Conservation (phyloP, 805 yeast genomes). For the Jamesozyma spencerorum region DNA sequence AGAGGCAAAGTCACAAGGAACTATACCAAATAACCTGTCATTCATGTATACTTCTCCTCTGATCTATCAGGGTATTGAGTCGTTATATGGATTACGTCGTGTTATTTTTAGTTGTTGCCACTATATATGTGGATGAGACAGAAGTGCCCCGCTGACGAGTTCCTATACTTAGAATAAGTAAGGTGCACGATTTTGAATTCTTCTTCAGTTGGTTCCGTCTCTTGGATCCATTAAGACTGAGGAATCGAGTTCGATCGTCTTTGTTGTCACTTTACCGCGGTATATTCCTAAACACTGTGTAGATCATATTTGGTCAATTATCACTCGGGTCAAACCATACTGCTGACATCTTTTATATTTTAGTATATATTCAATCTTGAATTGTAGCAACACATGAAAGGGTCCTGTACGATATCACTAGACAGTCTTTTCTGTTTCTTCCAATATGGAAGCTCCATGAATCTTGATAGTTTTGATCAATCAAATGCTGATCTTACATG, state of each 20-base stretch:
- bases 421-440: too few species aligned
- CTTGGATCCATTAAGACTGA: slow-evolving; percentile 5
- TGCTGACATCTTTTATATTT: slow-evolving; percentile 57
- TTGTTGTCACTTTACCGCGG: slow-evolving; percentile 64
- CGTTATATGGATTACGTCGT: slow-evolving; percentile 14
- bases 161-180: slow-evolving; percentile 51
- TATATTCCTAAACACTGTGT: slow-evolving; percentile 99
- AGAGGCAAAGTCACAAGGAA: slow-evolving; percentile 43
- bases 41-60: slow-evolving; percentile 26
- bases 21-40: slow-evolving; percentile 5
- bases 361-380: not conserved
- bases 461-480: too few species aligned
- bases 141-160: slow-evolving; percentile 98
- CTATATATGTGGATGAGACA: slow-evolving; percentile 43
- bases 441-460: too few species aligned
- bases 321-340: slow-evolving; percentile 99
- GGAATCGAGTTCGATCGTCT: slow-evolving; percentile 53
- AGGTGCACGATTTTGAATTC: slow-evolving; percentile 33
- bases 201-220: slow-evolving; percentile 11
- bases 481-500: too few species aligned
- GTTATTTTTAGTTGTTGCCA: slow-evolving; percentile 46
- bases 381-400: too few species aligned
- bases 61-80: slow-evolving; percentile 29
- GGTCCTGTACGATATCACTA: too few species aligned
- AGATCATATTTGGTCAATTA: slow-evolving; percentile 79